Percentiles rank a stretch among this genome's conserved stretches.
Evolutionary conservation across 495 filamentous ascomycete genomes (phyloP).

Genomic region (Lindgomyces ingoldianus): DNA sequence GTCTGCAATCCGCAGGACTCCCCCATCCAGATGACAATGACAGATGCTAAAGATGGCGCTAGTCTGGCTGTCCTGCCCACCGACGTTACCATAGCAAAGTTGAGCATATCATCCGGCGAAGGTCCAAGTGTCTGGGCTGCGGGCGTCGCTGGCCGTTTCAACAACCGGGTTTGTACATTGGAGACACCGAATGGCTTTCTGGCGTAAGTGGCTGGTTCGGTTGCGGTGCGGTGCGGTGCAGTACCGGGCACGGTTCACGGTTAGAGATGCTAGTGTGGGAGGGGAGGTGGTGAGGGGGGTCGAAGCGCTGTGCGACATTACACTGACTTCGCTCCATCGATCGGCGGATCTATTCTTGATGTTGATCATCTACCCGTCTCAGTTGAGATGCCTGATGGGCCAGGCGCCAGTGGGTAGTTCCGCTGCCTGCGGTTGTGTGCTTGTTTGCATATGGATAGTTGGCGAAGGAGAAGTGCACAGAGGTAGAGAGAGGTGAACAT

Average conservation of each 20-base stretch:
- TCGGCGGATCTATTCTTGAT: constrained; percentile 13
- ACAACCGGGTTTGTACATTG: not conserved
- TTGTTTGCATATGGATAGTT: not conserved
- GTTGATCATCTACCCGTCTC: constrained; percentile 2
- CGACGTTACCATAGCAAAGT: not conserved
- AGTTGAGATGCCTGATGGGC: not conserved
- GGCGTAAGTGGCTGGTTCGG: not conserved
- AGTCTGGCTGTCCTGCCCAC: not conserved
- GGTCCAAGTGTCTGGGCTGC: no score
- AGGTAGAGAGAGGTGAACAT: not conserved
- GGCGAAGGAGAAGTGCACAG: not conserved
- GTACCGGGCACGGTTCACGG: no score
- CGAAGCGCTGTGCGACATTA: constrained; percentile 13
- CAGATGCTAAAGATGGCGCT: no score
- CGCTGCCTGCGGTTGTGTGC: not conserved
- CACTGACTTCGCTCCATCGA: constrained; percentile 11
- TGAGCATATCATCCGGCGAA: not conserved
- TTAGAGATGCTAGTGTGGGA: not conserved
- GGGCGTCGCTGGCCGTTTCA: not conserved
- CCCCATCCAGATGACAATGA: not conserved
- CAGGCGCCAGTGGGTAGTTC: not conserved
- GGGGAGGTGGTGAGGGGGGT: not conserved
- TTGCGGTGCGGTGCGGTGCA: no score
- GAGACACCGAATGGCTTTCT: not conserved
- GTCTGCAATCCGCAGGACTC: no score